Conservation (phyloP, 768 basidiomycete species). For the Mycena maculata region DNA sequence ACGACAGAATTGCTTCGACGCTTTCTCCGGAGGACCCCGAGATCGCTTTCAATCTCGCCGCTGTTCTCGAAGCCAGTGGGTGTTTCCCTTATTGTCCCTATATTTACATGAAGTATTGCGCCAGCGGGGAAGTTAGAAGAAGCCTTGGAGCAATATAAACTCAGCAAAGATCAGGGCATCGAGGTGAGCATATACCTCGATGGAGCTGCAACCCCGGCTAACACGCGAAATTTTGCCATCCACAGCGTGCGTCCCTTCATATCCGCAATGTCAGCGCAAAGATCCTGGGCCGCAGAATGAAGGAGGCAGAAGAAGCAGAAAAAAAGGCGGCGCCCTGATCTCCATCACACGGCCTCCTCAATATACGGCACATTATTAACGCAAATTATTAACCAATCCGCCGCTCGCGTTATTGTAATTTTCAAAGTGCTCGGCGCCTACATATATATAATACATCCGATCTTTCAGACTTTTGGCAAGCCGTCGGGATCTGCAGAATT, state of each 20-base stretch:
- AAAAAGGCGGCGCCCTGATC: slow-evolving; percentile 39
- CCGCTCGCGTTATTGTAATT: slow-evolving; percentile 19
- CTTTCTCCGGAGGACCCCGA: slow-evolving; percentile 91
- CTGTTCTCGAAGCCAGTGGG: slow-evolving; percentile 90
- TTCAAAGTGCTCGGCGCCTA: slow-evolving; percentile 1
- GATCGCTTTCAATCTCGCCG: slow-evolving; percentile 91
- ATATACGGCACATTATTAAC: slow-evolving; percentile 1
- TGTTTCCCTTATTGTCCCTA: slow-evolving; percentile 50
- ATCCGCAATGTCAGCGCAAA: slow-evolving; percentile 90
- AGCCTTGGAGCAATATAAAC: slow-evolving; percentile 84
- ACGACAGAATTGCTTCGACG: slow-evolving; percentile 79
- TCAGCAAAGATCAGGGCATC: slow-evolving; percentile 80
- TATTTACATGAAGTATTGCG: slow-evolving; percentile 42
- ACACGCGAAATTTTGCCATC: neutral
- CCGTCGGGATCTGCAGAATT: neutral
- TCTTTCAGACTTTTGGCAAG: neutral
- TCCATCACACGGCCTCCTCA: neutral
- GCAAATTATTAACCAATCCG: too few species aligned
- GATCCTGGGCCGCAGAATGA: slow-evolving; percentile 73
- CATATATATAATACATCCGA: slow-evolving; percentile 25
- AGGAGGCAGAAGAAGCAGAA: slow-evolving; percentile 55
- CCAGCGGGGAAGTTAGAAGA: slow-evolving; percentile 84
- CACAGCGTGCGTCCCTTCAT: slow-evolving; percentile 77
- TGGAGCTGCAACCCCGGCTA: neutral
- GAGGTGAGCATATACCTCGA: slow-evolving; percentile 48